Conservation (phyloP, 306 rosid genomes). For the Fagus crenata region DNA sequence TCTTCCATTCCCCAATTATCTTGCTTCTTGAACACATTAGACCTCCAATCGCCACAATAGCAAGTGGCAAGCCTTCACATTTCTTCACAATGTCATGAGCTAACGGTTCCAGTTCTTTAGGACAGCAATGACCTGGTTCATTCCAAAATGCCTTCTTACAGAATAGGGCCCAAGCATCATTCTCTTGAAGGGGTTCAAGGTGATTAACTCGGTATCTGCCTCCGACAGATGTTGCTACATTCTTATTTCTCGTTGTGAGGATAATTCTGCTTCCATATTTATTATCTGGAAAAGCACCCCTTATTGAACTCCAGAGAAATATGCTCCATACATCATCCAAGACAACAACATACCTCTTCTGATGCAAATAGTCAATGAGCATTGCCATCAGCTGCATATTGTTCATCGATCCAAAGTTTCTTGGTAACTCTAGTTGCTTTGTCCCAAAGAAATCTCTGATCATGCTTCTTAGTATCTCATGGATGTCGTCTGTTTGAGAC, state of each 20-base stretch:
- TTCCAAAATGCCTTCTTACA: conserved; percentile 12
- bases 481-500: neutral
- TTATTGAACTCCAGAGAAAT: neutral
- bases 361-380: neutral
- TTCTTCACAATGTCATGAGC: conserved; percentile 9
- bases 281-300: conserved; percentile 2
- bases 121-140: neutral
- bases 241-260: conserved; percentile 3
- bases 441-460: neutral
- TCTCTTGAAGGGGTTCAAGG: conserved; percentile 1
- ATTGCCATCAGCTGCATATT: neutral
- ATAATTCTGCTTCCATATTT: conserved; percentile 4
- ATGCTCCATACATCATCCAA: conserved; percentile 5
- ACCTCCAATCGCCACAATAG: neutral
- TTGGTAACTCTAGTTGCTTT: neutral
- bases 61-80: conserved; percentile 15
- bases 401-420: neutral
- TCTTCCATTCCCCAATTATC: neutral
- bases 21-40: conserved; percentile 2
- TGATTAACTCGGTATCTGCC: neutral
- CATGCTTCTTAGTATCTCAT: neutral
- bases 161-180: neutral
- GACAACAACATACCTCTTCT: neutral
- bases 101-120: neutral
- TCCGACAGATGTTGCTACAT: neutral